These are phyloP conservation scores for Acaromyces ingoldii DNA, from an alignment of 1,284 basidiomycete genomes.

Conservation along the genomic window DNA sequence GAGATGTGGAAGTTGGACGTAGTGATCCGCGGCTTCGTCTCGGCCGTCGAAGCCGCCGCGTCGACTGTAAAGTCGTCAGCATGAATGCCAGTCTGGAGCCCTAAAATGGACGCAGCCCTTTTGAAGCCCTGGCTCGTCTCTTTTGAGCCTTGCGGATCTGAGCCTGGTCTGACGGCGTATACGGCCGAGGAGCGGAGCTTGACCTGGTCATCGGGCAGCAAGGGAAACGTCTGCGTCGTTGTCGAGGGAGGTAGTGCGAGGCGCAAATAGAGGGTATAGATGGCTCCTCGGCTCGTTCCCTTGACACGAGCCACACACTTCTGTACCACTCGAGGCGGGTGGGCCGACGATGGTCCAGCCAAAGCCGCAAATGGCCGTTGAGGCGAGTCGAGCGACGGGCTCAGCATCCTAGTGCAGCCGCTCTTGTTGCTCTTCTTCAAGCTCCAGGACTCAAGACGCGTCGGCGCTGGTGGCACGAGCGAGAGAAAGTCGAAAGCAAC, in stretches of 20 bases:
- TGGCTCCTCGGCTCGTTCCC: not conserved
- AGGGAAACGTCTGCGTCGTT: not conserved
- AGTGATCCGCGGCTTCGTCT: not conserved
- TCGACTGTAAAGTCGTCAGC: too few relatives aligned
- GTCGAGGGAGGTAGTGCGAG: not conserved
- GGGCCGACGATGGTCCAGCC: too few relatives aligned
- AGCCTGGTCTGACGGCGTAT: not conserved
- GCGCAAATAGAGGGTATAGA: not conserved
- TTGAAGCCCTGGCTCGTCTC: not conserved
- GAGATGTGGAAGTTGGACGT: not conserved
- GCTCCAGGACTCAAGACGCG: too few relatives aligned
- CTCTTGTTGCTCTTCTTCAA: too few relatives aligned
- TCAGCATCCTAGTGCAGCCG: too few relatives aligned
- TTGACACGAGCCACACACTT: not conserved
- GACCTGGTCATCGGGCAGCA: not conserved
- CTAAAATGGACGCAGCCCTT: not conserved
- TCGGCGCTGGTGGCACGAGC: too few relatives aligned
- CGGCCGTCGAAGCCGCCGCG: not conserved
- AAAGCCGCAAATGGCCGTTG: too few relatives aligned
- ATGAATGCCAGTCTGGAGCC: too few relatives aligned
- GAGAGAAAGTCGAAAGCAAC: too few relatives aligned
- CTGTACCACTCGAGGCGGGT: not conserved
- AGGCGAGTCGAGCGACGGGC: too few relatives aligned
- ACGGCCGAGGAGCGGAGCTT: not conserved
- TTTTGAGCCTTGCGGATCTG: too few relatives aligned